Evolutionary conservation across 1,284 basidiomycete genomes (phyloP).

Genomic region (Filobasidium uniguttulatum): DNA sequence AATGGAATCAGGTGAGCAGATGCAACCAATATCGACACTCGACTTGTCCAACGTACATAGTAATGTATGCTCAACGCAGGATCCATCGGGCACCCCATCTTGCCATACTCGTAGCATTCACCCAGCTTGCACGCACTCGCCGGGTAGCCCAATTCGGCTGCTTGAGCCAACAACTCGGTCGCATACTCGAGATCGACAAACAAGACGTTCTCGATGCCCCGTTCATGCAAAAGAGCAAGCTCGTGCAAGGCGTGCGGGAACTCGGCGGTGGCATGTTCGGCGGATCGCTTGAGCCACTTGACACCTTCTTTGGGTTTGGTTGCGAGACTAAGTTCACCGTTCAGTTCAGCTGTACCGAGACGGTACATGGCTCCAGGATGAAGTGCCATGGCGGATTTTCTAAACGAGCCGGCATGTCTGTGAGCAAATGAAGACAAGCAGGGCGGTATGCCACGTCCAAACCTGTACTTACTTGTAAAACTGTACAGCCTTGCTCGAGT

Average conservation of each 20-base stretch:
- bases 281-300: constrained; percentile 94
- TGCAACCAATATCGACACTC: no score
- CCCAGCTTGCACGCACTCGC: constrained; percentile 90
- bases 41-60: constrained; percentile 61
- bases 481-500: constrained; percentile 78
- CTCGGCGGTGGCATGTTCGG: constrained; percentile 84
- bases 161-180: constrained; percentile 84
- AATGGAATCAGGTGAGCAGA: constrained; percentile 3
- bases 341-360: constrained; percentile 87
- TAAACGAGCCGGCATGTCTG: constrained; percentile 19
- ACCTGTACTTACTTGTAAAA: constrained; percentile 52
- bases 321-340: constrained; percentile 78
- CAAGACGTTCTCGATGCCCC: constrained; percentile 89
- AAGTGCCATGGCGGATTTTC: constrained; percentile 76
- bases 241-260: constrained; percentile 96
- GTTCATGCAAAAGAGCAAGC: constrained; percentile 82
- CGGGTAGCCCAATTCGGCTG: constrained; percentile 88
- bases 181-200: constrained; percentile 95
- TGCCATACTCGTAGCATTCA: constrained; percentile 98
- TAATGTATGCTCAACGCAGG: constrained; percentile 95
- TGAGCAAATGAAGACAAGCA: neutral
- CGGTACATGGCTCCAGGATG: constrained; percentile 96
- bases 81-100: constrained; percentile 97
- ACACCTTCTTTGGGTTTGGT: constrained; percentile 89
- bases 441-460: neutral